Base-by-base conservation (phyloP, 495 filamentous ascomycete genomes). In the Acidomyces sp. region DNA sequence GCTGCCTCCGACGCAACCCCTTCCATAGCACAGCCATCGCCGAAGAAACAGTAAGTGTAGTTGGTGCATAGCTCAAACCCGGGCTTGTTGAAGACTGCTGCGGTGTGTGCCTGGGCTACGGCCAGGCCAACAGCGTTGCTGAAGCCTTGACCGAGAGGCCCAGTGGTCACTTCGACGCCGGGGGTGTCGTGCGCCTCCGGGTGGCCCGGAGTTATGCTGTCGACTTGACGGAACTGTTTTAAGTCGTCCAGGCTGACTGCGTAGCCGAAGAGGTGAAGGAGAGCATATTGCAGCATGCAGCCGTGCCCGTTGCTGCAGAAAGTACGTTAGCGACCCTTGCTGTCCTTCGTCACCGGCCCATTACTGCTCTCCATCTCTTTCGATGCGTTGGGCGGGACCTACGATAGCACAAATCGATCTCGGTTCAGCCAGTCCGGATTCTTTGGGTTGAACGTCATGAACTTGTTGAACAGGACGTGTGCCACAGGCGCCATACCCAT, bases 401-500 rank as follows among this genome's bases (percentile, higher is more conserved):
- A 95, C 90, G 90, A 99, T 61, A 99, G 84, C 32, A 99, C 84
- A 61, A 99, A 99, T 65, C 90, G 77, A 71, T 99, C 90, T 43
- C 90, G 78, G 73, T 96, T 96, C 52, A 82, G 56, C 87, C 86
- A 99, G 46, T 87, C 71, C 40, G 92, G 85, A 73, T 93, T 95
- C 76, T 93, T 86, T 47, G 90, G 90, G 78, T 99, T 99, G 74
- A 95, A 99, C 56, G 64, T 90, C 90, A 99, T 86, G 74, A 94
- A 86, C 64, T 84, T 88, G 74, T 93, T 93, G 70, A 85, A 99
- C 52, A 99, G 80, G 57, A 99, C 82, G 74, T 99, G 90, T 63
- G 90, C 77, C 55, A 87, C 77, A 33, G 92, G 90, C 56, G 90
- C 90, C 90, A 97, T 84, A 67, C 87, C 87, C 87, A 99, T 99